These are phyloP conservation scores for Sporothrix pallida DNA, from an alignment of 2,329 filamentous ascomycete species.

Conservation along the genomic window DNA sequence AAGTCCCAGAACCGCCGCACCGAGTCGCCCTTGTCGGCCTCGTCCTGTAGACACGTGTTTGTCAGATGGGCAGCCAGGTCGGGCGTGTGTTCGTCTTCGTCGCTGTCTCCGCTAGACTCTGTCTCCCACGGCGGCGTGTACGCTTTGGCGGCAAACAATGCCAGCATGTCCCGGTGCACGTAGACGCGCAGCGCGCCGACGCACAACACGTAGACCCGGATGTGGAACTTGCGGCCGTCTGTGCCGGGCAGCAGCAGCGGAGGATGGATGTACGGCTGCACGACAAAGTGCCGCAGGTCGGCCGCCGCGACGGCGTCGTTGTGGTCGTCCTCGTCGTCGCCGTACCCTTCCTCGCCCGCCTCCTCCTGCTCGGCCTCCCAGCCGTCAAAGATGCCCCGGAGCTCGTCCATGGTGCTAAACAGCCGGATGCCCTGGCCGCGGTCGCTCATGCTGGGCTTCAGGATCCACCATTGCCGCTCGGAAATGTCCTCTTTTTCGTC, in stretches of 20 bases:
- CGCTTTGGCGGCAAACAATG: constrained; percentile 79
- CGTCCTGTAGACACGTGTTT: constrained; percentile 88
- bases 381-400: constrained; percentile 86
- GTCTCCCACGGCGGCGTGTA: constrained; percentile 69
- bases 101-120: constrained; percentile 40
- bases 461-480: constrained; percentile 88
- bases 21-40: constrained; percentile 67
- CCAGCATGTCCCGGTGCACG: constrained; percentile 90
- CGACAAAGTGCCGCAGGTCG: constrained; percentile 93
- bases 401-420: constrained; percentile 82
- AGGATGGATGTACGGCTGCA: constrained; percentile 91
- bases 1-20: constrained; percentile 70
- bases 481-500: constrained; percentile 33
- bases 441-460: constrained; percentile 98
- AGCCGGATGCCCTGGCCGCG: constrained; percentile 90
- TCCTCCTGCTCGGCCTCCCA: constrained; percentile 71
- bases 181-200: constrained; percentile 78
- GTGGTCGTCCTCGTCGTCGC: constrained; percentile 55
- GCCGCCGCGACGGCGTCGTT: constrained; percentile 75
- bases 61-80: constrained; percentile 82
- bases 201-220: constrained; percentile 87
- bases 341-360: constrained; percentile 68
- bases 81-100: constrained; percentile 49
- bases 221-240: constrained; percentile 84
- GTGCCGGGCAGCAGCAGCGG: constrained; percentile 73